Evolutionary conservation across 2,329 filamentous ascomycete genomes (phyloP).

Genomic region (Pleomassaria siparia): DNA sequence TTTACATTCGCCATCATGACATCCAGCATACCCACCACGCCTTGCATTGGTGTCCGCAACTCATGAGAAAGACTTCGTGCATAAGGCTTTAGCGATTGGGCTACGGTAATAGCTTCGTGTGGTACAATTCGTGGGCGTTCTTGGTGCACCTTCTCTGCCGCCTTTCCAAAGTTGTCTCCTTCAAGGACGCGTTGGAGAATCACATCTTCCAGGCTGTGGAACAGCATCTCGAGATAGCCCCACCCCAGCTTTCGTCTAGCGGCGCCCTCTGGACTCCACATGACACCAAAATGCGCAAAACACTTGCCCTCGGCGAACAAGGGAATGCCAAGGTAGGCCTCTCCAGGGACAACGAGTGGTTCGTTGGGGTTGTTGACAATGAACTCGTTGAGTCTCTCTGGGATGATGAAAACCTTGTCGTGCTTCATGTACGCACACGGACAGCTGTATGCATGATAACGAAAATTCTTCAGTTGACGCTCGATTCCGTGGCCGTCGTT

Average conservation of each 20-base stretch:
- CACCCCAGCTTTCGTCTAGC: slow-evolving; percentile 60
- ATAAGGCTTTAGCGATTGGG: slow-evolving; percentile 69
- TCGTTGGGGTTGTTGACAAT: slow-evolving; percentile 63
- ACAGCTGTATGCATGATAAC: slow-evolving; percentile 65
- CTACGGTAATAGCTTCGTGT: slow-evolving; percentile 58
- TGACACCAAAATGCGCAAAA: slow-evolving; percentile 70
- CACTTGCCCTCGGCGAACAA: slow-evolving; percentile 66
- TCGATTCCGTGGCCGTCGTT: slow-evolving; percentile 59
- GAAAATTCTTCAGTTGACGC: slow-evolving; percentile 60
- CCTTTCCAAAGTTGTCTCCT: slow-evolving; percentile 49
- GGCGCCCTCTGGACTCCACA: slow-evolving; percentile 68
- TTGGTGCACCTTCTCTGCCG: slow-evolving; percentile 21
- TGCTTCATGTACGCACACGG: slow-evolving; percentile 71
- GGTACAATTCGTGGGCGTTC: slow-evolving; percentile 51
- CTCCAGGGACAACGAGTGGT: slow-evolving; percentile 61
- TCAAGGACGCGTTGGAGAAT: slow-evolving; percentile 61
- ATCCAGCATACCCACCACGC: slow-evolving; percentile 74
- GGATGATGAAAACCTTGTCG: slow-evolving; percentile 70
- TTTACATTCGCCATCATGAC: slow-evolving; percentile 74
- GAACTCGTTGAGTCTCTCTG: slow-evolving; percentile 61
- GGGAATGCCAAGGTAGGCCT: slow-evolving; percentile 68
- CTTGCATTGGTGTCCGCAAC: slow-evolving; percentile 73
- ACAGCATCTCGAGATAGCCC: slow-evolving; percentile 67
- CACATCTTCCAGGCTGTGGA: slow-evolving; percentile 69
- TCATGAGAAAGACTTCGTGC: slow-evolving; percentile 73